Percentiles rank a stretch among this genome's conserved stretches.
Evolutionary conservation across 2,329 filamentous ascomycete species (phyloP).

Genomic region (Venturia asperata): DNA sequence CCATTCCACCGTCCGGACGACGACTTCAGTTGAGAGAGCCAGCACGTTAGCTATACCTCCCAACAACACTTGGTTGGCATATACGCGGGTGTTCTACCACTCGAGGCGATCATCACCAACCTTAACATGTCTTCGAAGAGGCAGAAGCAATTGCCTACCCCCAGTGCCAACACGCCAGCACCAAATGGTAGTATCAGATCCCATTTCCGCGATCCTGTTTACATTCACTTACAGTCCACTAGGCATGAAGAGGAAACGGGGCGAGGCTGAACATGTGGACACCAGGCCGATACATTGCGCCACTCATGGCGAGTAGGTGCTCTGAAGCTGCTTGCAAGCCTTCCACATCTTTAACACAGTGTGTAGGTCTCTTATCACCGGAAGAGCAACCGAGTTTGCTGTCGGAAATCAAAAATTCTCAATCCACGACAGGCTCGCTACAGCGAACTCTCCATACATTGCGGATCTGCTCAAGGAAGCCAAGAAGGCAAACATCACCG

Average conservation of each 20-base stretch:
- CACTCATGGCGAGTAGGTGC: background rate
- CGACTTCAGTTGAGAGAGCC: no score
- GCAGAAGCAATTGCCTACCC: background rate
- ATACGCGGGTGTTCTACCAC: no score
- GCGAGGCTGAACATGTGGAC: background rate
- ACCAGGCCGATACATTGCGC: background rate
- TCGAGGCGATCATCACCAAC: background rate
- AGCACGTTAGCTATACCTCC: background rate
- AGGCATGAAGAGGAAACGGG: background rate
- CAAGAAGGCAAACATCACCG: background rate
- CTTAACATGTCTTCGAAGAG: background rate
- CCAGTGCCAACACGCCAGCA: background rate
- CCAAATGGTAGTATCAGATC: background rate
- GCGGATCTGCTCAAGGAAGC: background rate
- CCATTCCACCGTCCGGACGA: no score
- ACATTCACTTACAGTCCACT: background rate
- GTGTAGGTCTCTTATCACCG: background rate
- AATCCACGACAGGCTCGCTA: background rate
- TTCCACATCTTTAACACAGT: background rate
- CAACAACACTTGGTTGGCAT: background rate
- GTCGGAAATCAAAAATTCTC: background rate
- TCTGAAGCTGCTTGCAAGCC: background rate
- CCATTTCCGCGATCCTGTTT: background rate
- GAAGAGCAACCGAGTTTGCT: background rate
- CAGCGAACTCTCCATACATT: background rate